These are phyloP conservation scores for Arctium minus DNA, from an alignment of 129 eudicot species.

Conservation along the genomic window DNA sequence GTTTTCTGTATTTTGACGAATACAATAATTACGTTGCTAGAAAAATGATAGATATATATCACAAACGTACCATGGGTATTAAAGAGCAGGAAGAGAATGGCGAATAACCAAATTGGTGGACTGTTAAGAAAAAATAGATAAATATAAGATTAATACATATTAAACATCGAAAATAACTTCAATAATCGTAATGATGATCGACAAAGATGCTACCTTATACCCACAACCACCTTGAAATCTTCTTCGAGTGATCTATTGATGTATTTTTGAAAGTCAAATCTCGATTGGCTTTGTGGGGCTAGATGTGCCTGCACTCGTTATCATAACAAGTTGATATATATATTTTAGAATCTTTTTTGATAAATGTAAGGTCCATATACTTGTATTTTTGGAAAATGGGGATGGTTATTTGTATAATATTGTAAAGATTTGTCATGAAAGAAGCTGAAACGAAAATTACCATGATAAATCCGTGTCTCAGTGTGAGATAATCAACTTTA, in stretches of 20 bases:
- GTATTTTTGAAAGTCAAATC: constrained; percentile 55
- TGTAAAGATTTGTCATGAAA: not conserved
- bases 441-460: constrained; percentile 18
- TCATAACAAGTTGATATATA: not conserved
- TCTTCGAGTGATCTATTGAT: constrained; percentile 56
- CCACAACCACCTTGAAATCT: constrained; percentile 56
- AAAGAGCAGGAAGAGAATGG: constrained; percentile 41
- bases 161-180: not conserved
- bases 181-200: not conserved
- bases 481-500: constrained; percentile 57
- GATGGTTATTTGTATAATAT: not conserved
- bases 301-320: constrained; percentile 46
- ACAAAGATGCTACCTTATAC: constrained; percentile 39
- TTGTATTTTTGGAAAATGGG: not conserved
- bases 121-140: constrained; percentile 21
- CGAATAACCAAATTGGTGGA: constrained; percentile 51
- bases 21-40: not conserved
- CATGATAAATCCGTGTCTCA: constrained; percentile 56
- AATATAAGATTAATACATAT: not conserved
- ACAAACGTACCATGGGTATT: constrained; percentile 46
- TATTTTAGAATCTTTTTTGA: no score
- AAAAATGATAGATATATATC: not conserved
- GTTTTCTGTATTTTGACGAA: not conserved
- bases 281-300: constrained; percentile 40
- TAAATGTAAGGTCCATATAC: not conserved